These are phyloP conservation scores for Clarireedia homoeocarpa DNA, from an alignment of 2,329 filamentous ascomycete genomes.

Conservation along the genomic window DNA sequence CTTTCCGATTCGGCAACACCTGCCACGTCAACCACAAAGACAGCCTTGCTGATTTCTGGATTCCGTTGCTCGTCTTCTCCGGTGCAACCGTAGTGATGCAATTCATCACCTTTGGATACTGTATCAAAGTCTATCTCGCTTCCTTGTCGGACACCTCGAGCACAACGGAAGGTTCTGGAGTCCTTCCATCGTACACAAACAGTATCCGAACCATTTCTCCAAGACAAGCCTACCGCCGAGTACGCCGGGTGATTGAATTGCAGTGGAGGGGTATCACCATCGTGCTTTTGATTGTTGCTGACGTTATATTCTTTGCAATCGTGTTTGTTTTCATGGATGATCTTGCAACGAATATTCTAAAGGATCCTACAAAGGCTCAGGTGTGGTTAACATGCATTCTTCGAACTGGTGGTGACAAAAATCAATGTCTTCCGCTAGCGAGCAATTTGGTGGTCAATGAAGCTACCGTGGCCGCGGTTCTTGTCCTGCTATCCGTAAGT, in stretches of 20 bases:
- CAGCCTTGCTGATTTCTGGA: slow-evolving; percentile 82
- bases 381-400: slow-evolving; percentile 71
- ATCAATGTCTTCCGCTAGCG: slow-evolving; percentile 56
- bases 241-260: slow-evolving; percentile 77
- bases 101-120: slow-evolving; percentile 81
- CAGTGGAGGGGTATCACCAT: slow-evolving; percentile 93
- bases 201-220: slow-evolving; percentile 70
- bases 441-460: slow-evolving; percentile 61
- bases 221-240: slow-evolving; percentile 77
- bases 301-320: slow-evolving; percentile 90
- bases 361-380: slow-evolving; percentile 38
- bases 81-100: slow-evolving; percentile 72
- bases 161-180: slow-evolving; percentile 60
- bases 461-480: slow-evolving; percentile 68
- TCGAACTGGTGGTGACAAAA: slow-evolving; percentile 48
- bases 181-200: slow-evolving; percentile 63
- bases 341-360: slow-evolving; percentile 32
- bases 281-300: slow-evolving; percentile 79
- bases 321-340: slow-evolving; percentile 86
- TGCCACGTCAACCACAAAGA: slow-evolving; percentile 92
- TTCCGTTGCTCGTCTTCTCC: slow-evolving; percentile 73
- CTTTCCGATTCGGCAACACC: slow-evolving; percentile 81
- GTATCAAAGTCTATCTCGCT: slow-evolving; percentile 87
- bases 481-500: slow-evolving; percentile 73
- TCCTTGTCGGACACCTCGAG: slow-evolving; percentile 67